Evolutionary conservation across 768 basidiomycete species (phyloP).

Genomic region (Neoboletus magnificus): DNA sequence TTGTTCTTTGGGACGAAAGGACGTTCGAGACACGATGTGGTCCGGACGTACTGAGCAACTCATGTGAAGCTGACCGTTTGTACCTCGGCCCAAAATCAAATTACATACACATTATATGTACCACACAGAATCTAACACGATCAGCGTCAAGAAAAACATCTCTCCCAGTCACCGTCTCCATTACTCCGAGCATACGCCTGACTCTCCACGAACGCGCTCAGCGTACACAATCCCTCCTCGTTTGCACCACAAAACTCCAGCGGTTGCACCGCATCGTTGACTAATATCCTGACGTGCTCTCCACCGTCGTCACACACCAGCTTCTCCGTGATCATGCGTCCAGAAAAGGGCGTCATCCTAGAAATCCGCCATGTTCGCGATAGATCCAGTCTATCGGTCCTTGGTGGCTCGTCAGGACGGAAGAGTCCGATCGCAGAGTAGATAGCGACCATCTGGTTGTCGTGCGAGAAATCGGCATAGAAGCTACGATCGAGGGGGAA

Average conservation of each 20-base stretch:
- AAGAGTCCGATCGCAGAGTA: constrained; percentile 61
- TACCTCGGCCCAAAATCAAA: not conserved
- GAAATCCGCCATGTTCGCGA: constrained; percentile 51
- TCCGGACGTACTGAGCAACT: too few relatives aligned
- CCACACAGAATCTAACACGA: not conserved
- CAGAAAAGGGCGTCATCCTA: constrained; percentile 70
- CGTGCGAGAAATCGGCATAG: constrained; percentile 85
- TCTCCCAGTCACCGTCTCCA: constrained; percentile 71
- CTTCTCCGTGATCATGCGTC: constrained; percentile 70
- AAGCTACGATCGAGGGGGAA: constrained; percentile 70
- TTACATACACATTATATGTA: not conserved
- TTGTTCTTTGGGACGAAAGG: too few relatives aligned
- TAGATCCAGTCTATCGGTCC: constrained; percentile 18
- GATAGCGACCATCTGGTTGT: constrained; percentile 81
- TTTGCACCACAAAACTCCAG: constrained; percentile 57
- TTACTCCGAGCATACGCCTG: constrained; percentile 65
- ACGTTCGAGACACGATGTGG: too few relatives aligned
- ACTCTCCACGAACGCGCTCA: constrained; percentile 66
- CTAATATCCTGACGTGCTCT: constrained; percentile 68
- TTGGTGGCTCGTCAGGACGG: constrained; percentile 28
- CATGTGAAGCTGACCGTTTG: too few relatives aligned
- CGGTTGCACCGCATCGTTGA: constrained; percentile 71
- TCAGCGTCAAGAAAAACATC: constrained; percentile 42
- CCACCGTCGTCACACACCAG: constrained; percentile 42
- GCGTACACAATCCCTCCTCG: constrained; percentile 55